Conservation (phyloP, 2,329 filamentous ascomycete species). For the Pleurostoma richardsiae region DNA sequence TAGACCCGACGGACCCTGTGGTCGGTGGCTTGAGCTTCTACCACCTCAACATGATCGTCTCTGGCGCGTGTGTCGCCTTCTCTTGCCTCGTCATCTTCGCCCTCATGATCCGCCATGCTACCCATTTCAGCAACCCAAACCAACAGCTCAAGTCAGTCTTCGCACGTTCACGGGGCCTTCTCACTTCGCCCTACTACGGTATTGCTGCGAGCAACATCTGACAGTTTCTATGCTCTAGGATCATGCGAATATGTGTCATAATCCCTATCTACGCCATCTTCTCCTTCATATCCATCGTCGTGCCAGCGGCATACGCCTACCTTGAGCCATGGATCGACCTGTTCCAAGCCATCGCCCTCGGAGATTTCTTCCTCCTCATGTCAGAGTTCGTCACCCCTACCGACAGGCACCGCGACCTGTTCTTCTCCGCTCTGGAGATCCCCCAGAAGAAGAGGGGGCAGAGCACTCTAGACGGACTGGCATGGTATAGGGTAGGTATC, state of each 20-base stretch:
- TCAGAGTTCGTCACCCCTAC: constrained; percentile 33
- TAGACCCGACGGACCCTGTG: constrained; percentile 3
- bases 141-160: constrained; percentile 31
- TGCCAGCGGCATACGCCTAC: constrained; percentile 31
- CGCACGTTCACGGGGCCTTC: not conserved
- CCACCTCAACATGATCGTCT: constrained; percentile 8
- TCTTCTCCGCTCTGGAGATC: constrained; percentile 27
- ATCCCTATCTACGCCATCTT: constrained; percentile 33
- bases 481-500: constrained; percentile 23
- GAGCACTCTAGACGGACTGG: constrained; percentile 17
- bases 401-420: constrained; percentile 23
- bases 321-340: constrained; percentile 30
- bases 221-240: constrained; percentile 12
- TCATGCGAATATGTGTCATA: constrained; percentile 34
- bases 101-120: constrained; percentile 5
- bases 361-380: constrained; percentile 37
- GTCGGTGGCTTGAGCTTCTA: constrained; percentile 8
- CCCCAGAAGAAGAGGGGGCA: constrained; percentile 17
- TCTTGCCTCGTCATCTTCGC: constrained; percentile 6
- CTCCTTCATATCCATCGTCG: constrained; percentile 30
- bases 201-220: too few species aligned
- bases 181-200: too few species aligned
- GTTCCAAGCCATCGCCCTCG: constrained; percentile 32
- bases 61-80: constrained; percentile 8
- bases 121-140: constrained; percentile 31